Evolutionary conservation across 345 rosid species (phyloP).

Genomic region (Diplotaxis tenuifolia): DNA sequence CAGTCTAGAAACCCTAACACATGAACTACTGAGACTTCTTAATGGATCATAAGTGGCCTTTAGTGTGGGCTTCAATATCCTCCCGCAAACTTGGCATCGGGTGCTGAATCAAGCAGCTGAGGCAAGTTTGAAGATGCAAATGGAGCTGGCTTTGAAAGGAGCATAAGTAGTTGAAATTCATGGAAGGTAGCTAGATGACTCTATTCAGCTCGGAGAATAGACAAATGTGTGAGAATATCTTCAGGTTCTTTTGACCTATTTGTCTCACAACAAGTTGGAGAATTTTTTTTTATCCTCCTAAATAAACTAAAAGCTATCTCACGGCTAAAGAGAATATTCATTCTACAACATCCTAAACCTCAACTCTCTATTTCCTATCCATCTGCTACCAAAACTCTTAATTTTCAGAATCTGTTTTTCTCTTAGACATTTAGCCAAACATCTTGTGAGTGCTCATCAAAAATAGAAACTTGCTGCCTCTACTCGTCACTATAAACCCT

Average conservation of each 20-base stretch:
- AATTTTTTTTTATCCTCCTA: neutral
- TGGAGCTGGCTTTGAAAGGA: neutral
- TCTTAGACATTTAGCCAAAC: too few species aligned
- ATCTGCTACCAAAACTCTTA: neutral
- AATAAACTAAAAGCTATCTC: neutral
- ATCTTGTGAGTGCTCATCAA: too few species aligned
- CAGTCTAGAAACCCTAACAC: too few species aligned
- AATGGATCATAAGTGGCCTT: neutral
- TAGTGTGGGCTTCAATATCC: neutral
- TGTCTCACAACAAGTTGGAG: neutral
- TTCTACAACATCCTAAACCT: neutral
- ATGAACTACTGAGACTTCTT: too few species aligned
- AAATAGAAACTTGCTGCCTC: too few species aligned
- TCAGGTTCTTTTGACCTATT: neutral
- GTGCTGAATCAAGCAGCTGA: neutral
- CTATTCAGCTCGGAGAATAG: neutral
- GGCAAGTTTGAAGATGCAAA: neutral
- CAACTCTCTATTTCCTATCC: neutral
- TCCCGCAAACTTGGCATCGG: neutral
- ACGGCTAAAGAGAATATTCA: neutral
- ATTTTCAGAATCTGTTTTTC: too few species aligned
- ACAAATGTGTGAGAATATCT: neutral
- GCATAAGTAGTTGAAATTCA: neutral
- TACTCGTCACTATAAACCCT: too few species aligned
- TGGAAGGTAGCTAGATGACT: neutral